Evolutionary conservation across 179 eudicot genomes (phyloP).

Genomic region (Vitellaria paradoxa): DNA sequence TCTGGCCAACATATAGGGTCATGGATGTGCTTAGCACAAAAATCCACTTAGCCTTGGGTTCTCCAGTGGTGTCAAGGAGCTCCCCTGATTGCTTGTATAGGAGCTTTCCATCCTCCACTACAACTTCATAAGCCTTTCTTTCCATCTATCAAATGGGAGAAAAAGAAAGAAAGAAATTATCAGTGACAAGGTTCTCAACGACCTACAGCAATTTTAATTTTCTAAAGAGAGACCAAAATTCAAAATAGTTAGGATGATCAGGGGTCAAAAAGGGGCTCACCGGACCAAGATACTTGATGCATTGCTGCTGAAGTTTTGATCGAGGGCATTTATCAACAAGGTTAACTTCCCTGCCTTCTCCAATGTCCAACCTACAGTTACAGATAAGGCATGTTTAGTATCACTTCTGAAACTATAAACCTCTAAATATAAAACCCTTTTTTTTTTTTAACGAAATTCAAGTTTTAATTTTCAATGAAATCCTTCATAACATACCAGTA

Average conservation of each 20-base stretch:
- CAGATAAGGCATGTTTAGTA: background rate
- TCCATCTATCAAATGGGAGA: slow-evolving; percentile 50
- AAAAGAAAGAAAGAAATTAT: background rate
- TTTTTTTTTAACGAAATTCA: background rate
- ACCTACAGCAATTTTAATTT: background rate
- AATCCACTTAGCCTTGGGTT: slow-evolving; percentile 76
- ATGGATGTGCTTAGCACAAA: slow-evolving; percentile 92
- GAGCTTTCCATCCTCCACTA: slow-evolving; percentile 63
- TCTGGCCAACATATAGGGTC: slow-evolving; percentile 72
- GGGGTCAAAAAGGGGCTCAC: slow-evolving; percentile 35
- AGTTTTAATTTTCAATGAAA: background rate
- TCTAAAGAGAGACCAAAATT: background rate
- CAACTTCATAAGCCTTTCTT: slow-evolving; percentile 81
- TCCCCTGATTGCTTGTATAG: slow-evolving; percentile 58
- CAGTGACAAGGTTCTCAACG: background rate
- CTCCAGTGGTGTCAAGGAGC: slow-evolving; percentile 56
- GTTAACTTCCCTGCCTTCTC: slow-evolving; percentile 89
- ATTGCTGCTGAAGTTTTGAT: slow-evolving; percentile 79
- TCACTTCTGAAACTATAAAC: background rate
- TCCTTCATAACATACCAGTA: slow-evolving; percentile 55
- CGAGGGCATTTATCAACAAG: slow-evolving; percentile 67
- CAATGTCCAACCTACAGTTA: slow-evolving; percentile 78
- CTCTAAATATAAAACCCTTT: background rate
- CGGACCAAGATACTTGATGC: slow-evolving; percentile 94
- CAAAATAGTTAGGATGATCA: background rate